A percentile compares a stretch with the other conserved stretches of the same genome.
These are phyloP conservation scores for Kwoniella shandongensis DNA, from an alignment of 768 basidiomycete species.

Conservation along the genomic window DNA sequence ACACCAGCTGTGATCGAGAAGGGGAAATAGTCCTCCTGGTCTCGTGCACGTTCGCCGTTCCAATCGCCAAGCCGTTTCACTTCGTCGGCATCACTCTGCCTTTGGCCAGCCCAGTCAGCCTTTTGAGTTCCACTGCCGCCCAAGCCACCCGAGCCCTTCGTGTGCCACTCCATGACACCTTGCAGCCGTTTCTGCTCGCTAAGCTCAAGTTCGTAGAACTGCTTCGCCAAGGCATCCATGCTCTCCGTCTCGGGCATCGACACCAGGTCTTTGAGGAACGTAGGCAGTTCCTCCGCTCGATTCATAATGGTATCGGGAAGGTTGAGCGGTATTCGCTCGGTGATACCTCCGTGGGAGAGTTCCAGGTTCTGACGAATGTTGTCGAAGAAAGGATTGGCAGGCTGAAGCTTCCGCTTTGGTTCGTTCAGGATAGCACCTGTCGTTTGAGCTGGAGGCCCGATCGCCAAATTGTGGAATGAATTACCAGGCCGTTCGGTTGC, in stretches of 20 bases:
- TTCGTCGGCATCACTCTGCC: constrained; percentile 31
- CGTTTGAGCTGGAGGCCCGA: not conserved
- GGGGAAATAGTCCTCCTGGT: constrained; percentile 61
- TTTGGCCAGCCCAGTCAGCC: constrained; percentile 25
- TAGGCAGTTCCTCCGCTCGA: constrained; percentile 71
- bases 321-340: constrained; percentile 76
- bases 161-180: constrained; percentile 88
- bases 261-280: constrained; percentile 75
- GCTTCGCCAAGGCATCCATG: constrained; percentile 79
- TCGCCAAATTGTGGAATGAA: not conserved
- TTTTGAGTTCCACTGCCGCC: not conserved
- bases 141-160: constrained; percentile 59
- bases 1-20: constrained; percentile 94
- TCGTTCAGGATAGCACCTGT: not conserved
- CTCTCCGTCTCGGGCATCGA: constrained; percentile 61
- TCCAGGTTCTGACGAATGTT: constrained; percentile 70
- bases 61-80: constrained; percentile 27
- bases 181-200: constrained; percentile 85
- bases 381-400: constrained; percentile 92
- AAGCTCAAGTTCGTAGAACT: constrained; percentile 89
- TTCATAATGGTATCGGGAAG: constrained; percentile 58
- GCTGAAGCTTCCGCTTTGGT: constrained; percentile 37
- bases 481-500: constrained; percentile 6
- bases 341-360: constrained; percentile 63
- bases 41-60: constrained; percentile 9